Percentiles rank a stretch among this genome's conserved stretches.
phyloP scores from a whole-genome alignment of 1,284 basidiomycete genomes.

The Austropuccinia psidii region DNA sequence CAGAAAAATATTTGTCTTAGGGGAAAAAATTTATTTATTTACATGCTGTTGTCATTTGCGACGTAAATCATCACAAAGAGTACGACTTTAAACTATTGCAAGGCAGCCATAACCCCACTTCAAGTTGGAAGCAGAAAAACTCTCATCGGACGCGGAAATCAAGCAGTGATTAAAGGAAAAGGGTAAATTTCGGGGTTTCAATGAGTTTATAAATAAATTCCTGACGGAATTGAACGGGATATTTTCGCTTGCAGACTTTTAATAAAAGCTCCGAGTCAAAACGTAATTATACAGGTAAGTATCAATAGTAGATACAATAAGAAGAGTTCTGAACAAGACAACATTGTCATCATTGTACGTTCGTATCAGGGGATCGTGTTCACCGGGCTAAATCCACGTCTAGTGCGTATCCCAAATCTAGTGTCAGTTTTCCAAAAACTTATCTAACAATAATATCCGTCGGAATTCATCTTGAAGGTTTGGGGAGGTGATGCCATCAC shows the following conservation, averaged over 20 bases:
- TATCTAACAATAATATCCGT: background rate
- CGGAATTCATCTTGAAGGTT: background rate
- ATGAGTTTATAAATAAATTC: background rate
- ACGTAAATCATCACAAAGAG: background rate
- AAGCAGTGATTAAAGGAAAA: slow-evolving; percentile 31
- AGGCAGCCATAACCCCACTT: background rate
- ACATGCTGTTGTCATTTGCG: background rate
- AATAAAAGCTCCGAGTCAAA: too few species aligned
- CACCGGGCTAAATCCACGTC: slow-evolving; percentile 11
- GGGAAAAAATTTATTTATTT: background rate
- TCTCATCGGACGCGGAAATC: slow-evolving; percentile 12
- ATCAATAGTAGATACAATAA: too few species aligned
- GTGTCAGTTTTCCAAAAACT: background rate
- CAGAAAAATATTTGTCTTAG: background rate
- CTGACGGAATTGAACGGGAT: too few species aligned
- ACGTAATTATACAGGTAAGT: slow-evolving; percentile 22
- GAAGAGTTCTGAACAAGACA: too few species aligned
- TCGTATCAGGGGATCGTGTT: slow-evolving; percentile 10
- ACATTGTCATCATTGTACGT: too few species aligned
- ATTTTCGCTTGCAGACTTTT: too few species aligned
- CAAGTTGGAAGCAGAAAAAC: slow-evolving; percentile 22
- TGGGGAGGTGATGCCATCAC: slow-evolving; percentile 32
- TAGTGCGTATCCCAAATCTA: background rate
- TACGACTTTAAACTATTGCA: background rate
- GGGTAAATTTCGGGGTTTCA: background rate